These are phyloP conservation scores for Holtermanniella nyarrowii DNA, from an alignment of 768 basidiomycete species.

Conservation along the genomic window DNA sequence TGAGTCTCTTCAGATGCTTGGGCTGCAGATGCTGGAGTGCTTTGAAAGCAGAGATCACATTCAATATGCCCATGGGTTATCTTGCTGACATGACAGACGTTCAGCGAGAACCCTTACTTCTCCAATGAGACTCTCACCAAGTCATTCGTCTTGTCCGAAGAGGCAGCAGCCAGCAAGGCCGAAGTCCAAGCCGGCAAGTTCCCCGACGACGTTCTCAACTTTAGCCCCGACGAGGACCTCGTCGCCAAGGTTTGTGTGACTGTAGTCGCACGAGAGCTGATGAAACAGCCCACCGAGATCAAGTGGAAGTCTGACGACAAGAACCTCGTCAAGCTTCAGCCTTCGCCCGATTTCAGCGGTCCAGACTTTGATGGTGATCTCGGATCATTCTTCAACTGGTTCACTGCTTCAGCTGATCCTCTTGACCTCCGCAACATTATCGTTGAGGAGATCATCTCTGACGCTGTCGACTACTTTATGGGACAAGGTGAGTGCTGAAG, in stretches of 20 bases:
- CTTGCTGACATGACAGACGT: conserved; percentile 6
- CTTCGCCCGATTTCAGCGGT: conserved; percentile 1
- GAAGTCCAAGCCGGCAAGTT: conserved; percentile 14
- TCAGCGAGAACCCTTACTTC: conserved; percentile 41
- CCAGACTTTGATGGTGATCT: conserved; percentile 30
- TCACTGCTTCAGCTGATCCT: conserved; percentile 22
- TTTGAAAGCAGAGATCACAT: neutral
- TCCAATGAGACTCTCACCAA: conserved; percentile 32
- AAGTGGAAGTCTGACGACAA: conserved; percentile 35
- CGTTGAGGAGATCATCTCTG: conserved; percentile 25
- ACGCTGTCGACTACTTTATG: conserved; percentile 31
- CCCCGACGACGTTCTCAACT: conserved; percentile 19
- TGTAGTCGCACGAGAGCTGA: neutral
- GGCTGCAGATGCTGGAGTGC: neutral
- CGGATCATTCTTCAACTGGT: conserved; percentile 39
- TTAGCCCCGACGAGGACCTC: conserved; percentile 22
- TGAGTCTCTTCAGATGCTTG: conserved; percentile 44
- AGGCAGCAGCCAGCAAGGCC: conserved; percentile 1
- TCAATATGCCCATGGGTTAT: too few relatives aligned
- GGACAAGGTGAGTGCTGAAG: conserved; percentile 9
- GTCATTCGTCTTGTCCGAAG: conserved; percentile 24
- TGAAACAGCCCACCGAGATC: conserved; percentile 19
- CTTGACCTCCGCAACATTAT: conserved; percentile 23
- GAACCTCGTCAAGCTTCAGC: conserved; percentile 12
- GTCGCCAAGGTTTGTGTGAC: conserved; percentile 10